Evolutionary conservation across 1,284 basidiomycete genomes (phyloP).

Genomic region (Baeospora myosura): DNA sequence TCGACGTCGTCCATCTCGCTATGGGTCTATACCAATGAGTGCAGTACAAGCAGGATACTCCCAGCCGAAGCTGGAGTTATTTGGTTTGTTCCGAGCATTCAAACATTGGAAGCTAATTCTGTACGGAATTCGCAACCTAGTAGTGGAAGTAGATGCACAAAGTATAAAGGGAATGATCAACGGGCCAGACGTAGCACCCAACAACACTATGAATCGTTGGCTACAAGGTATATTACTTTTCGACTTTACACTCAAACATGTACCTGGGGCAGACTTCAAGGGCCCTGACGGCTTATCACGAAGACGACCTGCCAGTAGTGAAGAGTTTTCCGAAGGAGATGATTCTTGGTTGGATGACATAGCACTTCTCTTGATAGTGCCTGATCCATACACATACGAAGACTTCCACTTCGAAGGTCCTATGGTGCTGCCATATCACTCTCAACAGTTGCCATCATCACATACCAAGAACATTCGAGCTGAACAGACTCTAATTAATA

Average conservation of each 20-base stretch:
- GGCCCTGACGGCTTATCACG: slow-evolving; percentile 26
- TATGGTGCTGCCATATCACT: too few species aligned
- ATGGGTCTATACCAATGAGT: slow-evolving; percentile 5
- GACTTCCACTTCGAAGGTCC: too few species aligned
- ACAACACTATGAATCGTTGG: slow-evolving; percentile 32
- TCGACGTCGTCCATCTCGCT: not conserved
- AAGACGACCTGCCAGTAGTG: too few species aligned
- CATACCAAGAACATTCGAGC: too few species aligned
- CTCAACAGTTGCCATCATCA: too few species aligned
- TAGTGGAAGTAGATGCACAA: not conserved
- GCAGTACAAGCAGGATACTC: slow-evolving; percentile 3
- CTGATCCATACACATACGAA: too few species aligned
- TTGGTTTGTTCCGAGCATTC: not conserved
- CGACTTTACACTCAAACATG: slow-evolving; percentile 28
- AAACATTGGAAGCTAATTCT: not conserved
- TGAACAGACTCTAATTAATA: too few species aligned
- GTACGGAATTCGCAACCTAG: not conserved
- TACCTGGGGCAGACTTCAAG: slow-evolving; percentile 20
- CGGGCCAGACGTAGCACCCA: slow-evolving; percentile 28
- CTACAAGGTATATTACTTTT: slow-evolving; percentile 30
- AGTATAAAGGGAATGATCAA: slow-evolving; percentile 33
- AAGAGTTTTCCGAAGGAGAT: too few species aligned
- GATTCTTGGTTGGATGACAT: too few species aligned
- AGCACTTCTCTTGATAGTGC: too few species aligned
- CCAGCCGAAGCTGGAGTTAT: not conserved